Conservation (phyloP, 192 early-diverging fungal species). For the Coemansia guatemalensis region DNA sequence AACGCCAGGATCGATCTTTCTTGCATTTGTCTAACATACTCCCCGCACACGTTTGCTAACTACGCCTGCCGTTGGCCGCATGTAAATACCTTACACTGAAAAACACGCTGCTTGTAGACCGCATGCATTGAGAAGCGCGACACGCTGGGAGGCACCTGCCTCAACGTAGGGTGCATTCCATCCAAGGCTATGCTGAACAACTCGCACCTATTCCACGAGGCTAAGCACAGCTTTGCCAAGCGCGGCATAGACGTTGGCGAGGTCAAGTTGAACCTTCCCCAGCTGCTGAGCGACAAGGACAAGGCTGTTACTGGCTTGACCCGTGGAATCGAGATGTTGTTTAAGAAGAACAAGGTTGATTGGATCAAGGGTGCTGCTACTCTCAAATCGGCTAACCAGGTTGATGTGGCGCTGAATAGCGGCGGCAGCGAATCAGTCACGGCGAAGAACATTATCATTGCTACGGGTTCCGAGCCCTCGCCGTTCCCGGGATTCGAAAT, state of each 20-base stretch:
- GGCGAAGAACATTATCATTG: conserved; percentile 97
- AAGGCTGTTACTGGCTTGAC: conserved; percentile 87
- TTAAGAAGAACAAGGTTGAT: conserved; percentile 98
- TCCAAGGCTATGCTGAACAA: conserved; percentile 99
- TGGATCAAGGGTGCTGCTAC: conserved; percentile 93
- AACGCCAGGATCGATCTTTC: no score
- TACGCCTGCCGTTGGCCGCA: not conserved
- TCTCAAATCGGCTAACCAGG: conserved; percentile 74
- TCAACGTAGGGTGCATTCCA: conserved; percentile 99
- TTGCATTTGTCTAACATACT: no score
- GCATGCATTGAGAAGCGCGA: conserved; percentile 97
- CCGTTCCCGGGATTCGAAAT: conserved; percentile 93
- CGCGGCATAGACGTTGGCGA: conserved; percentile 91
- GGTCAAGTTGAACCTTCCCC: conserved; percentile 79
- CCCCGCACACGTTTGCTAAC: not conserved
- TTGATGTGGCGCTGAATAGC: conserved; percentile 78
- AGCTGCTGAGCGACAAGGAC: conserved; percentile 91
- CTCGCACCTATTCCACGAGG: conserved; percentile 94
- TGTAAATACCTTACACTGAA: conserved; percentile 1
- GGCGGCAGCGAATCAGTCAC: conserved; percentile 72
- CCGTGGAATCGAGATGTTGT: conserved; percentile 88
- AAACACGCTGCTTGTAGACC: conserved; percentile 57
- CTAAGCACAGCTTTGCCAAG: conserved; percentile 86
- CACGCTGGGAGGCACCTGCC: conserved; percentile 93
- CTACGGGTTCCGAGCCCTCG: conserved; percentile 93